Evolutionary conservation across 805 yeast species (phyloP).

Genomic region (Ogataea pignaliae): DNA sequence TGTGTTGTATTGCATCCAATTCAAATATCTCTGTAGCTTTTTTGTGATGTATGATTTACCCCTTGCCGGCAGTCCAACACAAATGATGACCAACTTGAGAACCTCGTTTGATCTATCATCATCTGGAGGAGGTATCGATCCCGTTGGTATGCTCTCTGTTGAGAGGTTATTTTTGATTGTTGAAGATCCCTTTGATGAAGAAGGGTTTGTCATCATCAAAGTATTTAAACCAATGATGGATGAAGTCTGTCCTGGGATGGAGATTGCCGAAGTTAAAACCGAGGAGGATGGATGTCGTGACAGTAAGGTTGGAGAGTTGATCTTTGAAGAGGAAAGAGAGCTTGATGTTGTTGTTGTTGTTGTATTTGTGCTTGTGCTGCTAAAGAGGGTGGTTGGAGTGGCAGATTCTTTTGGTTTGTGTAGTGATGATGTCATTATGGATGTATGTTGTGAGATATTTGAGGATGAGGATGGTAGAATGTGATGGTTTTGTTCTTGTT

Average conservation of each 20-base stretch:
- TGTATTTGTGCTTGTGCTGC: slow-evolving; percentile 1
- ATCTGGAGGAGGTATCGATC: slow-evolving; percentile 3
- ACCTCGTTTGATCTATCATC: slow-evolving; percentile 18
- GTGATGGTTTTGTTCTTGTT: too few species aligned
- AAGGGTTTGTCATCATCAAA: not conserved
- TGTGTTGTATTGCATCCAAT: slow-evolving; percentile 58
- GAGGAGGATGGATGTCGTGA: slow-evolving; percentile 20
- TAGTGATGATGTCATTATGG: not conserved
- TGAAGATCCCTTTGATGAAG: not conserved
- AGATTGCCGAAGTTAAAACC: slow-evolving; percentile 22
- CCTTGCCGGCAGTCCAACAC: slow-evolving; percentile 75
- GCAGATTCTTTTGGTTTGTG: not conserved
- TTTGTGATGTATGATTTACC: slow-evolving; percentile 73
- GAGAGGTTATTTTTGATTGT: not conserved
- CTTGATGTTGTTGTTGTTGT: slow-evolving; percentile 10
- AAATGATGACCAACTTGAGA: slow-evolving; percentile 56
- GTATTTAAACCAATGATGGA: not conserved
- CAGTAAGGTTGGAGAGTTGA: slow-evolving; percentile 19
- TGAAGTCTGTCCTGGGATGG: slow-evolving; percentile 24
- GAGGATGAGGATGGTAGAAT: too few species aligned
- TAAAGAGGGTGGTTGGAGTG: too few species aligned
- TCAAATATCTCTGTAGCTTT: slow-evolving; percentile 54
- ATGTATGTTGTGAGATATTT: too few species aligned
- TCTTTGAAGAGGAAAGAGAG: slow-evolving; percentile 20
- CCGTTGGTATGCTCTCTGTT: not conserved